phyloP scores from a whole-genome alignment of 768 basidiomycete genomes.

The Pulveroboletus sp. region DNA sequence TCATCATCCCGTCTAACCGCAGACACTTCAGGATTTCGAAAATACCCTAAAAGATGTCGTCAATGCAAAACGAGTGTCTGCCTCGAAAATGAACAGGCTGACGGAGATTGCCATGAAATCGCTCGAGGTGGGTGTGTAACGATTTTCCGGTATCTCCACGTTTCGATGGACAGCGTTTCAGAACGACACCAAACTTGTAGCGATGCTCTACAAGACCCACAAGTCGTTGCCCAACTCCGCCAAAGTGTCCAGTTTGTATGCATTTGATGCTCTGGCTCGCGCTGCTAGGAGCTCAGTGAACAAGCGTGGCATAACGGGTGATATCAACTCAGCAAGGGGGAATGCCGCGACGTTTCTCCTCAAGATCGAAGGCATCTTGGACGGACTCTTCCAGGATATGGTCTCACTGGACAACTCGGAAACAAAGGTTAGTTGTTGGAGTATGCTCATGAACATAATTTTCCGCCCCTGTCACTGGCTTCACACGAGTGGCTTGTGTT shows the following conservation, averaged over 20 bases:
- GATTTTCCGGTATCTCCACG: background rate
- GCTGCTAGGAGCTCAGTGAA: constrained; percentile 66
- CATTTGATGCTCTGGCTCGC: constrained; percentile 89
- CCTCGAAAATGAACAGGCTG: constrained; percentile 76
- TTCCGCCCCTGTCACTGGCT: constrained; percentile 3
- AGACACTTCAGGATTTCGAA: constrained; percentile 66
- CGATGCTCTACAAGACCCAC: constrained; percentile 85
- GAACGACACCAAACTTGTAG: constrained; percentile 85
- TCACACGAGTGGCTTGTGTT: constrained; percentile 7
- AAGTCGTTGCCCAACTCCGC: constrained; percentile 62
- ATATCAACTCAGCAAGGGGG: constrained; percentile 53
- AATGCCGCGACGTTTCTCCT: constrained; percentile 80
- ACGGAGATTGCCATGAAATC: constrained; percentile 74
- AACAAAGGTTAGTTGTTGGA: constrained; percentile 72
- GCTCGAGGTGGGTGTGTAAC: constrained; percentile 57
- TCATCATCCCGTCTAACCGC: constrained; percentile 6
- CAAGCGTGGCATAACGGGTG: constrained; percentile 59
- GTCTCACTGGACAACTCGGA: constrained; percentile 58
- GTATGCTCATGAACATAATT: constrained; percentile 3
- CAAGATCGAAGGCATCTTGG: constrained; percentile 88
- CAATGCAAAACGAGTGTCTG: constrained; percentile 76
- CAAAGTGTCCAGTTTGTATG: constrained; percentile 88
- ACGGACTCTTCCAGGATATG: constrained; percentile 88
- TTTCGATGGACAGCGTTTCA: constrained; percentile 29
- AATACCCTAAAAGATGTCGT: constrained; percentile 77